Evolutionary conservation across 2,329 filamentous ascomycete species (phyloP).

Genomic region (Hypoxylon sp.): DNA sequence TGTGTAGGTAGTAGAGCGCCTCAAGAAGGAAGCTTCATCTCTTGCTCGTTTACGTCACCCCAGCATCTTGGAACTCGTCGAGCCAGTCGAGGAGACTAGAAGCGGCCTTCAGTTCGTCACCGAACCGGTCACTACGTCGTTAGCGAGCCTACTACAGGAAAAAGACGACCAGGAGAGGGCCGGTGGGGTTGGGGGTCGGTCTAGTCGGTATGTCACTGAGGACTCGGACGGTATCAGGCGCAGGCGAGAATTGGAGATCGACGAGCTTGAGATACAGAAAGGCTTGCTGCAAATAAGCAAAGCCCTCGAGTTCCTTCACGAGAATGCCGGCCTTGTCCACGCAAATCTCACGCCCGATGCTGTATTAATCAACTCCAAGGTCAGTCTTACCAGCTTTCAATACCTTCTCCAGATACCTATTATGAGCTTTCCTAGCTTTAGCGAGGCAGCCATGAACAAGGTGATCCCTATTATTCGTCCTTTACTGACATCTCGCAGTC

Average conservation of each 20-base stretch:
- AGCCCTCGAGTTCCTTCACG: constrained; percentile 92
- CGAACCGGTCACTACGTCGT: constrained; percentile 87
- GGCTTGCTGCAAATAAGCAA: constrained; percentile 92
- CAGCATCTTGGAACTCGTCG: constrained; percentile 88
- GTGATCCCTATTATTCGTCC: background rate
- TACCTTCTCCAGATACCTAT: background rate
- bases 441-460: background rate
- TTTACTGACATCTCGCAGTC: constrained; percentile 63
- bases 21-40: constrained; percentile 91
- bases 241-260: constrained; percentile 86
- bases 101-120: constrained; percentile 96
- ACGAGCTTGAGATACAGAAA: constrained; percentile 97
- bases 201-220: constrained; percentile 82
- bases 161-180: constrained; percentile 86
- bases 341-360: constrained; percentile 94
- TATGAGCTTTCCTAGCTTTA: background rate
- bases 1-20: constrained; percentile 71
- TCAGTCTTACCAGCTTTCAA: constrained; percentile 48
- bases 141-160: constrained; percentile 81
- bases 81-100: constrained; percentile 93
- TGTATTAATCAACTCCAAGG: constrained; percentile 93
- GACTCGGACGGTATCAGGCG: constrained; percentile 76
- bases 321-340: constrained; percentile 92
- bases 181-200: constrained; percentile 72
- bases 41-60: constrained; percentile 90